Conservation (phyloP, 805 yeast species). For the Metschnikowia lunata region DNA sequence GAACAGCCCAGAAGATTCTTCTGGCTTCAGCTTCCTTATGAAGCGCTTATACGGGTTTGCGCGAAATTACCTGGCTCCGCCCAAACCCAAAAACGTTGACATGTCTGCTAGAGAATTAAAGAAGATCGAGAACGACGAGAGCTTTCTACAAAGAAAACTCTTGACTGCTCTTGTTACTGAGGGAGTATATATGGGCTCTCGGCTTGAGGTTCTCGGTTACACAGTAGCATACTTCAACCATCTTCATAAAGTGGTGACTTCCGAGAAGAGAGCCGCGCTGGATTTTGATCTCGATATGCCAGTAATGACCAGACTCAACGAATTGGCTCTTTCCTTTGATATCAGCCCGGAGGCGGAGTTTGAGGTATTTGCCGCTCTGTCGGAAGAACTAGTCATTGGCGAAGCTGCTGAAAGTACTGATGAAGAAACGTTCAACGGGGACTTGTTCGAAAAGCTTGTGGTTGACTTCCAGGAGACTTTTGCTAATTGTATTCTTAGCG, state of each 20-base stretch:
- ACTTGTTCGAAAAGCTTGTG: conserved; percentile 38
- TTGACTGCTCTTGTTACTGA: conserved; percentile 60
- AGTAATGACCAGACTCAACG: conserved; percentile 24
- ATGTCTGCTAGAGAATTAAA: conserved; percentile 36
- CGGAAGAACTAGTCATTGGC: conserved; percentile 38
- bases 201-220: conserved; percentile 17
- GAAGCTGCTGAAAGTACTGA: conserved; percentile 12
- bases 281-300: conserved; percentile 15
- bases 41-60: conserved; percentile 63
- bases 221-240: conserved; percentile 22
- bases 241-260: conserved; percentile 15
- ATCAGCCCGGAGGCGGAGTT: conserved; percentile 48
- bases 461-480: conserved; percentile 38
- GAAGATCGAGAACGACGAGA: conserved; percentile 49
- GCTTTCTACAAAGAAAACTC: conserved; percentile 58
- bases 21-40: conserved; percentile 36
- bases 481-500: conserved; percentile 22
- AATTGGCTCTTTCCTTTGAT: conserved; percentile 62
- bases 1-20: conserved; percentile 20
- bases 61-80: conserved; percentile 42
- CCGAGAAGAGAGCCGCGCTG: conserved; percentile 12
- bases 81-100: conserved; percentile 37
- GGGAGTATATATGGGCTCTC: conserved; percentile 36
- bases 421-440: conserved; percentile 28
- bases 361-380: conserved; percentile 28